Evolutionary conservation across 345 rosid genomes (phyloP).

Genomic region (Xanthoceras sorbifolium): DNA sequence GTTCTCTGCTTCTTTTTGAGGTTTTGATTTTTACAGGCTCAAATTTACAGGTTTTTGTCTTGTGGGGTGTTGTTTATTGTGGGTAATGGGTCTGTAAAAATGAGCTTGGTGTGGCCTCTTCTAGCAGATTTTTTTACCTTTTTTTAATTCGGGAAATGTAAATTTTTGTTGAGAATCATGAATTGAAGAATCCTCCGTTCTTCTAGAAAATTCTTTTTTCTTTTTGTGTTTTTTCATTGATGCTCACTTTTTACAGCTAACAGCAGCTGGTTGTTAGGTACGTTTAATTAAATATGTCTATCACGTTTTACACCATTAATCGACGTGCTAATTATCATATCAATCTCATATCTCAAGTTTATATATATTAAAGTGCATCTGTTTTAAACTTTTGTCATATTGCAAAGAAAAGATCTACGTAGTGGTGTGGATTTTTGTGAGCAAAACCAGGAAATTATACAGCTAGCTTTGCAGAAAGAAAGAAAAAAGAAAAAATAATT

Average conservation of each 20-base stretch:
- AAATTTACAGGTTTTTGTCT: constrained; percentile 14
- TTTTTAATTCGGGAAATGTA: constrained; percentile 39
- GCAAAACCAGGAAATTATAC: background rate
- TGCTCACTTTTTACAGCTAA: no score
- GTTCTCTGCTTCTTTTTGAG: background rate
- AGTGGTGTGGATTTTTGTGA: background rate
- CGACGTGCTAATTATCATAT: no score
- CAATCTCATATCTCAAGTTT: no score
- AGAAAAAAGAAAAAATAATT: background rate
- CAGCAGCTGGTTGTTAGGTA: no score
- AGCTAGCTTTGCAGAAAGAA: background rate
- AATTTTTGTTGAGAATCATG: constrained; percentile 36
- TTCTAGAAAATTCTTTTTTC: no score
- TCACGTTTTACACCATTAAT: no score
- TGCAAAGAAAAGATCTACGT: no score
- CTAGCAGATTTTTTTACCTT: background rate
- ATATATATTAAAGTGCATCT: no score
- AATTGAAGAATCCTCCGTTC: constrained; percentile 24
- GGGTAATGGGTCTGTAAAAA: constrained; percentile 19
- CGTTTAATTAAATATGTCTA: no score
- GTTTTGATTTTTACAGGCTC: background rate
- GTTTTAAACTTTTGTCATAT: no score
- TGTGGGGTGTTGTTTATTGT: background rate
- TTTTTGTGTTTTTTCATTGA: no score
- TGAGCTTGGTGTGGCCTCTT: constrained; percentile 12